Base-by-base conservation (phyloP, 768 basidiomycete species). In the Amylocystis lapponica region DNA sequence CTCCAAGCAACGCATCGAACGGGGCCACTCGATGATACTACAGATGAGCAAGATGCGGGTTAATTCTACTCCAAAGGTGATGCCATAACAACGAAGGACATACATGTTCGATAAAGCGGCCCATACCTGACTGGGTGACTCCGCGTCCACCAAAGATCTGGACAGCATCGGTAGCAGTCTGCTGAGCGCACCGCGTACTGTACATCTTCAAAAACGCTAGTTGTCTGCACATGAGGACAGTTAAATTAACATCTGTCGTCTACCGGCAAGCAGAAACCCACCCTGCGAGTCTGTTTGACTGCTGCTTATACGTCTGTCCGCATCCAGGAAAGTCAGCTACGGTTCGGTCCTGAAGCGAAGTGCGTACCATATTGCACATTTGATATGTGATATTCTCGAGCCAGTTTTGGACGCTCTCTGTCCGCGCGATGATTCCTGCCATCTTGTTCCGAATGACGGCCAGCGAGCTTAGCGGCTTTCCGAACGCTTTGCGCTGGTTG, bases 381-480 rank as follows among this genome's bases (percentile, higher is more conserved):
- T 93, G 90, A 58, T 82, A 86, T 0, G 89, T 93, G 41, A 94
- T 63, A 45, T 74, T 85, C 67, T 94, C 91, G 9, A 93, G 68
- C 89, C 88, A 93, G 14, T 70, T 72, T 54, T 93, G 92, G 14
- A 77, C 74, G 33, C 81, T 77, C 61, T 94, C 90, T 30, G 83
- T 68, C 16, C 87, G 80, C 32, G 86, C 76, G 46, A 96, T 92
- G 89, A 98, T 98, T 13, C 54, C 69, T 3, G 92, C 92, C 36
- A 98, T 66, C 69, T 92, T 95, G 42, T 78, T 67, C n/a, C 94
- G 81, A 50, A 98, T 83, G 47, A 96, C 86, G 0, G 93, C 79
- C 54, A 89, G 86, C 6, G 85, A 79, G 48, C 78, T 76, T 40
- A 95, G 69, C 4, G 85, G 88, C 62, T 86, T 91, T 37, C 92